Evolutionary conservation across 1,284 basidiomycete species (phyloP), one percentile per base, ranked within the genome.

Genomic region (Mycosarcoma mackinlayi): DNA sequence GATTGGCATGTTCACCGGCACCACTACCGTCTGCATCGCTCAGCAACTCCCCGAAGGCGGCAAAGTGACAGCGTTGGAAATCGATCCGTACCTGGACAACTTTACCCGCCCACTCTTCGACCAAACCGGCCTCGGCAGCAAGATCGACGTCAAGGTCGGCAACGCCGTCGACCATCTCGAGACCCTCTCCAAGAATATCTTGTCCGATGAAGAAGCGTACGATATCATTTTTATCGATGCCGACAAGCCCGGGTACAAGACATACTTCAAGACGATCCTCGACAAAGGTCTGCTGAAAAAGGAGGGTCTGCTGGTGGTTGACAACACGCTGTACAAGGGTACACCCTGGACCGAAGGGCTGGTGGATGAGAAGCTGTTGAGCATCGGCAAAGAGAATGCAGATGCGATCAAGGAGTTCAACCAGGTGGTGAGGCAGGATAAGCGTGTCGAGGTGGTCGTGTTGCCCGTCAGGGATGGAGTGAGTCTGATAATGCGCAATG

Each of bases 151-250:
- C 46, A 53, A 65, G 28, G 66, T 81, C 10, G 79, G 76, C 3
- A 64, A 74, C 19, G 83, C 81, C 3, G 44, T 71, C 16, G 71
- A 81, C 4, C 63, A 73, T 6, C 61, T 83, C 18, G 33, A 69
- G 7, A 21, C 58, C 0, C 34, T 78, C 27, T 61, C 76, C 1
- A 45, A 64, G 24, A 45, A 58, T 19, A 50, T 68, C 6, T 2
- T 58, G 18, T 37, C 18, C 11, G 68, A 74, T 11, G 53, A 73
- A 23, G 68, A 75, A 11, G 65, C 67, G 0, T 83, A 79, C 50
- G 82, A 83, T 50, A 51, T 83, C 45, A 81, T 83, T 44, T 83
- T 83, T 53, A 82, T 83, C 51, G 83, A 83, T 47, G 83, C 82
- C 1, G 82, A 83, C 51, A 83, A 83, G 55, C 74, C 74, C 1